phyloP scores from a whole-genome alignment of 768 basidiomycete species.

The Tulasnella sp. region DNA sequence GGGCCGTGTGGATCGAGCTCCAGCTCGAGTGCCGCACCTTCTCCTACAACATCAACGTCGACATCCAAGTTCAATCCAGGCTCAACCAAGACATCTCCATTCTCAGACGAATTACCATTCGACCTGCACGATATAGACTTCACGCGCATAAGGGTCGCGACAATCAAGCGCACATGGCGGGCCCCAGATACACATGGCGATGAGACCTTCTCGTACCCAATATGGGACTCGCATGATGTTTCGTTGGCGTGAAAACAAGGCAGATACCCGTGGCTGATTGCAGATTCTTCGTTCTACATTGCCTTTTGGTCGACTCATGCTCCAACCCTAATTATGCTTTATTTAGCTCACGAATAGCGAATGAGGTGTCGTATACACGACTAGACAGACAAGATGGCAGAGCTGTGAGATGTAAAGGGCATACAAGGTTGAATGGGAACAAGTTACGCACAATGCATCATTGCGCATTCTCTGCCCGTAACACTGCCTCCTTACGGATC shows the following conservation, averaged over 20 bases:
- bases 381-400: no score
- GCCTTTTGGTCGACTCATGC: no score
- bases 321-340: no score
- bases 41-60: slow-evolving; percentile 20
- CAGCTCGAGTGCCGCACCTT: slow-evolving; percentile 20
- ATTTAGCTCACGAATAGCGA: no score
- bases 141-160: slow-evolving; percentile 42
- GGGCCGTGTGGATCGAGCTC: not conserved
- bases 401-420: no score
- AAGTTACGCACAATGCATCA: no score
- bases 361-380: no score
- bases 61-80: slow-evolving; percentile 14
- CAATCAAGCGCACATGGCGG: slow-evolving; percentile 37
- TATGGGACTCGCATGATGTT: slow-evolving; percentile 50
- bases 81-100: slow-evolving; percentile 18
- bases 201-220: slow-evolving; percentile 46
- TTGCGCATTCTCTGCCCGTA: slow-evolving; percentile 39
- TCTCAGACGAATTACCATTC: slow-evolving; percentile 44
- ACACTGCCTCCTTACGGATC: slow-evolving; percentile 63
- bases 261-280: not conserved
- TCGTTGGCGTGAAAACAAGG: not conserved
- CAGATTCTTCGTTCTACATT: not conserved
- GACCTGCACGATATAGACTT: slow-evolving; percentile 41
- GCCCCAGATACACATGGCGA: slow-evolving; percentile 28
- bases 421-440: no score